These are phyloP conservation scores for Capsicum rhomboideum DNA, from an alignment of 257 asterid species.

Conservation along the genomic window DNA sequence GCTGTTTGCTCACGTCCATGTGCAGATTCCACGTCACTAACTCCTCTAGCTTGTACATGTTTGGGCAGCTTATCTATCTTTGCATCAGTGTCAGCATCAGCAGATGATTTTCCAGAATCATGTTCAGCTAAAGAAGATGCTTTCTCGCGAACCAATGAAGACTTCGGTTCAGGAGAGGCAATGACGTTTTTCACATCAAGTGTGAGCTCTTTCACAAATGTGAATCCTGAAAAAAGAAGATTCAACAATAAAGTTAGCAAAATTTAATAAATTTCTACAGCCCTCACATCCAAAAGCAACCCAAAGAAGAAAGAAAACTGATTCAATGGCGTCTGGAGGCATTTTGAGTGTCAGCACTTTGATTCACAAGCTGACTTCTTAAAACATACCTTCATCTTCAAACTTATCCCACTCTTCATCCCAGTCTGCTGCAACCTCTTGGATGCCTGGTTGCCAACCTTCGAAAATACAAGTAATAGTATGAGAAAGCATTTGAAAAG, in stretches of 20 bases:
- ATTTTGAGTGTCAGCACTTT: neutral
- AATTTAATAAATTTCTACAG: neutral
- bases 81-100: constrained; percentile 39
- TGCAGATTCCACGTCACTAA: constrained; percentile 31
- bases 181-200: constrained; percentile 75
- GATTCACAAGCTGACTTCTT: neutral
- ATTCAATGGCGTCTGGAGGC: neutral
- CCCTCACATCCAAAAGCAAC: neutral
- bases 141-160: constrained; percentile 52
- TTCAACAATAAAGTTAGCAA: constrained; percentile 5
- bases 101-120: constrained; percentile 29
- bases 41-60: constrained; percentile 25
- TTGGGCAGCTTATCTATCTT: constrained; percentile 33
- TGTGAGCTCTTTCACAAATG: constrained; percentile 76
- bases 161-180: constrained; percentile 72
- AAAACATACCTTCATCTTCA: constrained; percentile 79
- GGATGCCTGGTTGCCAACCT: constrained; percentile 99
- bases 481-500: neutral
- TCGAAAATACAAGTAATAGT: neutral
- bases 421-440: constrained; percentile 94
- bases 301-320: neutral
- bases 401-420: constrained; percentile 95
- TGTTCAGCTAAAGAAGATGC: constrained; percentile 31
- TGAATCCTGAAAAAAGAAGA: constrained; percentile 47
- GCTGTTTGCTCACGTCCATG: constrained; percentile 34